Percentiles rank a stretch among this genome's conserved stretches.
phyloP scores from a whole-genome alignment of 2,329 filamentous ascomycete species.

The Chrysosporium queenslandicum region DNA sequence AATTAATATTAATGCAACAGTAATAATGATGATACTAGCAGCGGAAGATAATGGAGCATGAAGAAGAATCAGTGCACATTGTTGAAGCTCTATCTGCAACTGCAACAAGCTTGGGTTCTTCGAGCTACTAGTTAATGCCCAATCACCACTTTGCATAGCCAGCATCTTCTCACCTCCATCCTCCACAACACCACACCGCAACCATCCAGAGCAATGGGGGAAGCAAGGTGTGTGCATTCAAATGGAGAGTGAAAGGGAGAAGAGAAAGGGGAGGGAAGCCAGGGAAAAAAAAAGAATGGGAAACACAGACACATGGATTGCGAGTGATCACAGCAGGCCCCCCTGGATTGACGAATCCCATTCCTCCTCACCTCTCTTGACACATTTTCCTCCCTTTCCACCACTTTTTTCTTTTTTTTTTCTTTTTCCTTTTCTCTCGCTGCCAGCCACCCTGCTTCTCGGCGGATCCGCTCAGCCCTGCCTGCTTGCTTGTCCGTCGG shows the following conservation, averaged over 20 bases:
- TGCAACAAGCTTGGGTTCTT: too few relatives aligned
- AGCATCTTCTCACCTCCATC: too few relatives aligned
- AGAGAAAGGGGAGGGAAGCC: neutral
- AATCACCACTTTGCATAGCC: too few relatives aligned
- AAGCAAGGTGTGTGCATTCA: too few relatives aligned
- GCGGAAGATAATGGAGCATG: too few relatives aligned
- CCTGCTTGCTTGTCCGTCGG: conserved; percentile 6
- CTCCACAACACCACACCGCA: too few relatives aligned
- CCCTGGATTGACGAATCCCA: conserved; percentile 9
- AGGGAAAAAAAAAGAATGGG: neutral
- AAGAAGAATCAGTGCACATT: too few relatives aligned
- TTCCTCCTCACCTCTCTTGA: conserved; percentile 1
- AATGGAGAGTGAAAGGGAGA: neutral
- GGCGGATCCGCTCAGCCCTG: conserved; percentile 11
- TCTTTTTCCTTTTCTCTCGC: conserved; percentile 2
- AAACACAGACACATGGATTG: conserved; percentile 9
- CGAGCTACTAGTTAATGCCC: too few relatives aligned
- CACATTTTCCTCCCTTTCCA: neutral
- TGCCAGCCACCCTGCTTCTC: conserved; percentile 11
- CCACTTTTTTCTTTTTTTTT: neutral
- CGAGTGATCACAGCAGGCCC: conserved; percentile 7
- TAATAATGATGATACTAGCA: too few relatives aligned
- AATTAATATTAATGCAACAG: too few relatives aligned
- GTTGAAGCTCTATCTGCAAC: too few relatives aligned
- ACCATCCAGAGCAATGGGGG: too few relatives aligned